Conservation (phyloP, 2,329 filamentous ascomycete species). For the Torrubiella hemipterigena region DNA sequence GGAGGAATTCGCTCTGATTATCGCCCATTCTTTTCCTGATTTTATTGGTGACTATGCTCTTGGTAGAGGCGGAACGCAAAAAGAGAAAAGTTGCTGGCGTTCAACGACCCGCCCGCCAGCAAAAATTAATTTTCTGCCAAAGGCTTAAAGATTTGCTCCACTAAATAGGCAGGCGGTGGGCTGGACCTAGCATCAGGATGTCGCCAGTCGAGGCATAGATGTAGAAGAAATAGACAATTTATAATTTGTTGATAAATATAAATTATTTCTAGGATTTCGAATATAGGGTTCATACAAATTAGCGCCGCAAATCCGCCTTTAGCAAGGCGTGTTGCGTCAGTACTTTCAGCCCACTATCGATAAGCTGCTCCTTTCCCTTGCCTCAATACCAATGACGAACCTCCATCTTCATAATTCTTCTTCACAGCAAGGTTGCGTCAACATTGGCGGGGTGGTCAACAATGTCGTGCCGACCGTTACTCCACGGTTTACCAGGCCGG, state of each 20-base stretch:
- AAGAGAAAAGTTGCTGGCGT: slow-evolving; percentile 1
- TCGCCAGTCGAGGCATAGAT: no score
- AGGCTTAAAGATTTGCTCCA: slow-evolving; percentile 4
- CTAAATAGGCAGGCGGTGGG: slow-evolving; percentile 18
- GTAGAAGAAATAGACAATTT: neutral
- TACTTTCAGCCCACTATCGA: neutral
- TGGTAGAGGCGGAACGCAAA: no score
- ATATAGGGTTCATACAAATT: slow-evolving; percentile 1
- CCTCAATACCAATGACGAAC: no score
- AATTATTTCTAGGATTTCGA: neutral
- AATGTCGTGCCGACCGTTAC: slow-evolving; percentile 23
- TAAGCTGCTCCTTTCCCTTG: slow-evolving; percentile 3
- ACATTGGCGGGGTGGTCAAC: slow-evolving; percentile 17
- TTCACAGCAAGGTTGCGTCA: slow-evolving; percentile 2
- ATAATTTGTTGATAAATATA: slow-evolving; percentile 5
- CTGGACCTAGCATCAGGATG: no score
- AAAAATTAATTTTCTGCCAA: slow-evolving; percentile 27
- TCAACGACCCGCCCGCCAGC: slow-evolving; percentile 1
- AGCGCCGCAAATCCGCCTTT: neutral
- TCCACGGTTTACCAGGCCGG: slow-evolving; percentile 21
- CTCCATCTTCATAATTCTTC: slow-evolving; percentile 4
- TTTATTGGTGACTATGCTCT: no score
- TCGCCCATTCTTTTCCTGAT: no score
- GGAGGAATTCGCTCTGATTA: slow-evolving; percentile 43
- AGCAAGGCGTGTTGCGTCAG: neutral